These are phyloP conservation scores for Aspergillus heteromorphus DNA, from an alignment of 495 filamentous ascomycete species.

Conservation along the genomic window DNA sequence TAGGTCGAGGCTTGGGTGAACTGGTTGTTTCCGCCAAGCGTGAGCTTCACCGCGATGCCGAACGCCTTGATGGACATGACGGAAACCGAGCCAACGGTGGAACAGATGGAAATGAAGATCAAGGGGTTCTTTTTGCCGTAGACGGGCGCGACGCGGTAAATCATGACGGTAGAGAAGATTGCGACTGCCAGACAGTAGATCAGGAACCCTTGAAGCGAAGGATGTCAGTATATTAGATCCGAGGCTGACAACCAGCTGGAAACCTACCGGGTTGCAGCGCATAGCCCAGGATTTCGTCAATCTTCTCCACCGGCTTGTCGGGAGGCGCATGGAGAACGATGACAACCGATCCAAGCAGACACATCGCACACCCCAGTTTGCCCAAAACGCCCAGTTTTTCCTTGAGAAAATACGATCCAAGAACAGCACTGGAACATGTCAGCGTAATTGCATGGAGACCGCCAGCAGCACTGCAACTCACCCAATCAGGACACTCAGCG, in stretches of 20 bases:
- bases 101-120: conserved; percentile 95
- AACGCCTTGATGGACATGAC: conserved; percentile 99
- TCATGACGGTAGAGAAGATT: conserved; percentile 85
- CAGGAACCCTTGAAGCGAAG: conserved; percentile 63
- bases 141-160: conserved; percentile 82
- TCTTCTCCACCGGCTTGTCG: conserved; percentile 79
- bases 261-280: conserved; percentile 80
- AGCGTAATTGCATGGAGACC: conserved; percentile 13
- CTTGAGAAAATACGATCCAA: conserved; percentile 89
- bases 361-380: conserved; percentile 92
- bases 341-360: conserved; percentile 91
- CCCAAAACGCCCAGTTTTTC: conserved; percentile 85
- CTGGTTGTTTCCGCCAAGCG: conserved; percentile 86
- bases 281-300: conserved; percentile 82
- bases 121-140: conserved; percentile 93
- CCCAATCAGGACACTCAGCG: conserved; percentile 91
- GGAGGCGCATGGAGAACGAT: conserved; percentile 97
- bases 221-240: background rate
- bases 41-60: conserved; percentile 92
- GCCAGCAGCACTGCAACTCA: conserved; percentile 22
- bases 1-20: conserved; percentile 92
- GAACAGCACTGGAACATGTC: conserved; percentile 57
- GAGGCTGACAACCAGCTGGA: background rate
- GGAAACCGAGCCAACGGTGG: conserved; percentile 90
- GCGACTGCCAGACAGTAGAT: conserved; percentile 72